A percentile compares a stretch with the other conserved stretches of the same genome.
phyloP scores from a whole-genome alignment of 257 asterid species.

The Pogostemon cablin region DNA sequence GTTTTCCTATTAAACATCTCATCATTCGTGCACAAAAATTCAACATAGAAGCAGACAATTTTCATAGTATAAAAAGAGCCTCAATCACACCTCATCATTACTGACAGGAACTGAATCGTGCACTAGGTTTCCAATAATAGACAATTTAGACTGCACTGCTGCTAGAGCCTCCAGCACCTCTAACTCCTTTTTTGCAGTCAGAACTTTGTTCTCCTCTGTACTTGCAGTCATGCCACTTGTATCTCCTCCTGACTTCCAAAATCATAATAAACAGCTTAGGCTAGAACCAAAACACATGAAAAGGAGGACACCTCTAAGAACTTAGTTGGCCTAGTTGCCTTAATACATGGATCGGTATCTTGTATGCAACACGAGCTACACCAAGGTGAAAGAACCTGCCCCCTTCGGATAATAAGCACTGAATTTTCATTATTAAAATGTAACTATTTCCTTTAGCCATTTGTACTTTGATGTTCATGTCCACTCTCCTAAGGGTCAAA shows the following conservation, averaged over 20 bases:
- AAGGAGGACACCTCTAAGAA: no score
- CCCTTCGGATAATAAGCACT: no score
- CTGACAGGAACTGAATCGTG: slow-evolving; percentile 90
- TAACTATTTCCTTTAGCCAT: no score
- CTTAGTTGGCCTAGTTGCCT: no score
- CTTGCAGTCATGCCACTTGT: slow-evolving; percentile 51
- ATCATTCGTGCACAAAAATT: slow-evolving; percentile 7
- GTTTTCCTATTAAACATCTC: slow-evolving; percentile 55
- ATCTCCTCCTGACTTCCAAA: slow-evolving; percentile 63
- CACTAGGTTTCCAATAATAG: slow-evolving; percentile 80
- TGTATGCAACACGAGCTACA: no score
- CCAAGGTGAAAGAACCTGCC: no score
- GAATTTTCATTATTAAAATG: no score
- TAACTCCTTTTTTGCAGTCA: slow-evolving; percentile 56
- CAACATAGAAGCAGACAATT: not conserved
- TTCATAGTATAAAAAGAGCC: slow-evolving; percentile 15
- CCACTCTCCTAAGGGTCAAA: no score
- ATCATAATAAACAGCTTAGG: slow-evolving; percentile 4
- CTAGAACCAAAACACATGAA: not conserved
- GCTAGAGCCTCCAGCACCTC: slow-evolving; percentile 83
- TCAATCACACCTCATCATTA: slow-evolving; percentile 66
- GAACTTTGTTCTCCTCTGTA: slow-evolving; percentile 66
- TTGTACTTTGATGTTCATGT: no score
- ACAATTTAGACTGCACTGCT: slow-evolving; percentile 61
- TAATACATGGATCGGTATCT: no score